Conservation (phyloP, 2,329 filamentous ascomycete genomes). For the Karstenula rhodostoma region DNA sequence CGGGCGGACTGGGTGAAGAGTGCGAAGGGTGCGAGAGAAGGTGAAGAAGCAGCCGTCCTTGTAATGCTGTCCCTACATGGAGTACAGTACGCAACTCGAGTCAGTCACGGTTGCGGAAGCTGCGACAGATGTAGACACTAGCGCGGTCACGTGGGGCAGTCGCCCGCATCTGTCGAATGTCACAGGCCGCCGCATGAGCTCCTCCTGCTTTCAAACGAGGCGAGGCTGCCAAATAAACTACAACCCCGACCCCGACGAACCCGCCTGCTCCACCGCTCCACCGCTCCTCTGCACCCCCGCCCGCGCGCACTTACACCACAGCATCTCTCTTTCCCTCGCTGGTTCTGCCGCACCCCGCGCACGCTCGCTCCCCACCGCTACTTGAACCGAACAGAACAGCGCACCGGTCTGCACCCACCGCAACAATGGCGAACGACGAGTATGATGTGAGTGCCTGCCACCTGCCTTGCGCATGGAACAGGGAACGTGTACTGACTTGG, state of each 20-base stretch:
- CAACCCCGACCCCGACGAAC: slow-evolving; percentile 17
- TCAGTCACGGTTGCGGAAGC: neutral
- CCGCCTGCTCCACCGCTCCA: slow-evolving; percentile 5
- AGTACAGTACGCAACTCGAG: neutral
- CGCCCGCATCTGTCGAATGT: slow-evolving; percentile 19
- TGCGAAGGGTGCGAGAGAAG: neutral
- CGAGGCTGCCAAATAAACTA: slow-evolving; percentile 34
- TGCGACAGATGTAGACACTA: neutral
- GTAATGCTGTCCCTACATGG: neutral
- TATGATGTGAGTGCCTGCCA: slow-evolving; percentile 82
- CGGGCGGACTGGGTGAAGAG: neutral
- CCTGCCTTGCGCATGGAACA: slow-evolving; percentile 14
- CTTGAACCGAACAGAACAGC: slow-evolving; percentile 13
- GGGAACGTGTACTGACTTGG: slow-evolving; percentile 29
- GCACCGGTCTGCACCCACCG: slow-evolving; percentile 37
- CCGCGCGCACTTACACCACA: slow-evolving; percentile 1
- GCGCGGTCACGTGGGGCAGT: slow-evolving; percentile 15
- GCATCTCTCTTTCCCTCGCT: neutral
- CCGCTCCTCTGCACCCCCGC: slow-evolving; percentile 1
- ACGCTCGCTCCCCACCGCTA: slow-evolving; percentile 20
- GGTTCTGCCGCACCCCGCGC: slow-evolving; percentile 11
- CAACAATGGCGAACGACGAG: slow-evolving; percentile 96
- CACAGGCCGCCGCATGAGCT: slow-evolving; percentile 19
- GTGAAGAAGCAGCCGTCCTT: neutral
- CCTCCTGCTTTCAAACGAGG: slow-evolving; percentile 26